These are phyloP conservation scores for Aspergillus leporis DNA, from an alignment of 495 filamentous ascomycete genomes.

Conservation along the genomic window DNA sequence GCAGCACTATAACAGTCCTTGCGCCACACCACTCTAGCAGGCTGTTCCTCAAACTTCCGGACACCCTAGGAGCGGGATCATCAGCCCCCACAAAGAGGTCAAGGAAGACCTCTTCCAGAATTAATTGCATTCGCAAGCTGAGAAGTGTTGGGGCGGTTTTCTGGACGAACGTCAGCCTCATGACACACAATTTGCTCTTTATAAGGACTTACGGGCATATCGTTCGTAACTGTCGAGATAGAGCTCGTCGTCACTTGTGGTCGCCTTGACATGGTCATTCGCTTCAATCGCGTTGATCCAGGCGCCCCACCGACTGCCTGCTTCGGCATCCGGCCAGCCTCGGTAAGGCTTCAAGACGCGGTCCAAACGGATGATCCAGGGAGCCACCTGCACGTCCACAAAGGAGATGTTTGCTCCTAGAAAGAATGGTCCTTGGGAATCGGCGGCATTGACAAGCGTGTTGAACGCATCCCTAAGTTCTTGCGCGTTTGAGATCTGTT, in stretches of 20 bases:
- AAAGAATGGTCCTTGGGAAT: constrained; percentile 77
- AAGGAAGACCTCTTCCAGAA: constrained; percentile 55
- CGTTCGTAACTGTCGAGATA: constrained; percentile 73
- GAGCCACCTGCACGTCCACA: constrained; percentile 86
- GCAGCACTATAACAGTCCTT: not conserved
- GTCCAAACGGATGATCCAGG: constrained; percentile 77
- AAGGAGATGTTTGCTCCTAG: constrained; percentile 69
- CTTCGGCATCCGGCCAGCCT: constrained; percentile 72
- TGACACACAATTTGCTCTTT: not conserved
- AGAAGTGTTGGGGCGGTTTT: constrained; percentile 62
- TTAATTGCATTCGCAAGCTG: constrained; percentile 60
- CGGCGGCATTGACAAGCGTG: constrained; percentile 71
- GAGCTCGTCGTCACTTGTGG: constrained; percentile 72
- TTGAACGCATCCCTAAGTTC: constrained; percentile 69
- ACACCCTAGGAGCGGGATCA: not conserved
- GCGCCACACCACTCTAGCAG: not conserved
- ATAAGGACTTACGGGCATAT: constrained; percentile 56
- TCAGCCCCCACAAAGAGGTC: not conserved
- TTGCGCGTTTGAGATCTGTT: constrained; percentile 62
- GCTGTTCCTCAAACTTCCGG: not conserved
- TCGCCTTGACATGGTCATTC: constrained; percentile 71
- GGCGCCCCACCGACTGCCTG: constrained; percentile 66
- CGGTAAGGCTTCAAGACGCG: constrained; percentile 78
- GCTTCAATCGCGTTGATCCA: constrained; percentile 85
- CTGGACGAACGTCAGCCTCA: constrained; percentile 33